phyloP scores from a whole-genome alignment of 2,329 filamentous ascomycete genomes.

The Paracoccidioides lutzii region DNA sequence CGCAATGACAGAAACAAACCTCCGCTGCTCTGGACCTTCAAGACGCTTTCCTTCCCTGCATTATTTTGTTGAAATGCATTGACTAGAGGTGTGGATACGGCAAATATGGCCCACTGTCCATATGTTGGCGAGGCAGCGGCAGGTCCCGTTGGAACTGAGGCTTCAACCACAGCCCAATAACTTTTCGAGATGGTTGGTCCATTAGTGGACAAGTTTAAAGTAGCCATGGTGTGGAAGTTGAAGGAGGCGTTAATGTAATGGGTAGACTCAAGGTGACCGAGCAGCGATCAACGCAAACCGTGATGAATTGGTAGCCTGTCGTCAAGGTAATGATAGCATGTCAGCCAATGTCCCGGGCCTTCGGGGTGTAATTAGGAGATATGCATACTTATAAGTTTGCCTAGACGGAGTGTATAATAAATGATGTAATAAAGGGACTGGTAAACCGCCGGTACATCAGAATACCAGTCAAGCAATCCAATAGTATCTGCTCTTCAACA shows the following conservation, averaged over 20 bases:
- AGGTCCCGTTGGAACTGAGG: constrained; percentile 42
- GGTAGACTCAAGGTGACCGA: not conserved
- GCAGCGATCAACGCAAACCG: not conserved
- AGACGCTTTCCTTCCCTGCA: constrained; percentile 75
- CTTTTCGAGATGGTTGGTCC: constrained; percentile 68
- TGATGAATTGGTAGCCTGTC: not conserved
- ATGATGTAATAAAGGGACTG: not conserved
- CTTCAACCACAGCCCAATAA: constrained; percentile 55
- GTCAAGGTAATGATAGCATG: not conserved
- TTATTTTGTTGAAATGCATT: constrained; percentile 81
- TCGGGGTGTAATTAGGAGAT: not conserved
- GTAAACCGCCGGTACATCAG: not conserved
- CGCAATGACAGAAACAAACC: constrained; percentile 38
- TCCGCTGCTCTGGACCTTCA: constrained; percentile 88
- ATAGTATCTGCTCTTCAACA: not conserved
- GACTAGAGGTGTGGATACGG: constrained; percentile 78
- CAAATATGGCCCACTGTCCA: constrained; percentile 87
- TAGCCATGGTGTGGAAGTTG: constrained; percentile 49
- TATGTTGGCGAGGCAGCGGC: constrained; percentile 62
- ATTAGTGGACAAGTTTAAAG: constrained; percentile 66
- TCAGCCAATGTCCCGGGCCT: not conserved
- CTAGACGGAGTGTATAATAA: not conserved
- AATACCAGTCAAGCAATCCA: not conserved
- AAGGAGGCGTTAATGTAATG: not conserved
- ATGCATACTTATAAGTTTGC: not conserved